Conservation (phyloP, 192 early-diverging fungal species). For the Funneliformis mosseae region DNA sequence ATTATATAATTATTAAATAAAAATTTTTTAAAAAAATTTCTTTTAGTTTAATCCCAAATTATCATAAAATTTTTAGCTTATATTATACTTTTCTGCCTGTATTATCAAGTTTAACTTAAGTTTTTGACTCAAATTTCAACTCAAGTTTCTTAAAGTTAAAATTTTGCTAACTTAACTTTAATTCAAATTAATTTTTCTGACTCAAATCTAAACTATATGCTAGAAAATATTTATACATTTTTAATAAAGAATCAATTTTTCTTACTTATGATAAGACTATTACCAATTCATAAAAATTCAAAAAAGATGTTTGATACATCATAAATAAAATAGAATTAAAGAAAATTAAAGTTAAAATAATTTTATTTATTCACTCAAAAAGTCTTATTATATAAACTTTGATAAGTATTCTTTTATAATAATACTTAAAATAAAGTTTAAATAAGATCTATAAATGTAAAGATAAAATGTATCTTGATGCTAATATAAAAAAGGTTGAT, state of each 20-base stretch:
- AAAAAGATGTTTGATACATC: slow-evolving; percentile 9
- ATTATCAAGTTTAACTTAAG: too few species aligned
- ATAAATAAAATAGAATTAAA: background rate
- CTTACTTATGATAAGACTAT: background rate
- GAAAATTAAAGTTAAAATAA: background rate
- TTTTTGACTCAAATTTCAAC: too few species aligned
- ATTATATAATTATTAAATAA: too few species aligned
- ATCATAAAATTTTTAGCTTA: too few species aligned
- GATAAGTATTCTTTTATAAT: background rate
- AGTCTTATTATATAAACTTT: slow-evolving; percentile 4
- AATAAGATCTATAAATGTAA: slow-evolving; percentile 15
- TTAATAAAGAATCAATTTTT: background rate
- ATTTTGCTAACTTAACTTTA: too few species aligned
- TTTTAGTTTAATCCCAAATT: too few species aligned
- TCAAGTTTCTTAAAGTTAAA: too few species aligned
- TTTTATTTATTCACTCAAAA: slow-evolving; percentile 7
- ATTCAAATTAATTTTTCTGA: too few species aligned
- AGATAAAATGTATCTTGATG: background rate
- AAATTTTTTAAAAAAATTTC: too few species aligned
- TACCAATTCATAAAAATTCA: background rate
- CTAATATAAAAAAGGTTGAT: background rate
- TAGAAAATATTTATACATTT: background rate
- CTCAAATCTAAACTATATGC: too few species aligned
- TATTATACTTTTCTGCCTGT: too few species aligned
- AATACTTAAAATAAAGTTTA: slow-evolving; percentile 17